Percentiles rank a stretch among this genome's conserved stretches.
Conservation (phyloP, 352 stramenopile species). For the Phytophthora sansomeana region DNA sequence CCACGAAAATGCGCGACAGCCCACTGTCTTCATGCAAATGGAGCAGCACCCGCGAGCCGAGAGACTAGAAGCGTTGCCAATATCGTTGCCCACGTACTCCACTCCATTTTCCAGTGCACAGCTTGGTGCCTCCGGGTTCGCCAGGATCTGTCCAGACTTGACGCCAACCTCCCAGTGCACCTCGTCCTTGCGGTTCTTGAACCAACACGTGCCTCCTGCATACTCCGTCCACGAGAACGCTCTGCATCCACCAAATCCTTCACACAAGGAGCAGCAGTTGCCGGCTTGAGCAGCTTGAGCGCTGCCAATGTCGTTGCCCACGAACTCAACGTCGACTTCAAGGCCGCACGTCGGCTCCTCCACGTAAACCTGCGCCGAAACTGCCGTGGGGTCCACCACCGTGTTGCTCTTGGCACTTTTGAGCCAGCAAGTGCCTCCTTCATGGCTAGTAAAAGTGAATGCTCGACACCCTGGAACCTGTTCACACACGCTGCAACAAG, state of each 20-base stretch:
- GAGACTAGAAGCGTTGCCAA: conserved; percentile 22
- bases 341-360: conserved; percentile 37
- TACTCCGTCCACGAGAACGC: conserved; percentile 62
- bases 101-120: conserved; percentile 39
- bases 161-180: conserved; percentile 21
- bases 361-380: conserved; percentile 19
- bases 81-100: conserved; percentile 34
- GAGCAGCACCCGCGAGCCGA: conserved; percentile 39
- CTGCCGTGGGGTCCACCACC: conserved; percentile 16
- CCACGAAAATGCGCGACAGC: conserved; percentile 61
- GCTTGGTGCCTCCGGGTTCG: conserved; percentile 27
- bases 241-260: conserved; percentile 37
- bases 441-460: conserved; percentile 39
- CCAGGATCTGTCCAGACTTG: conserved; percentile 28
- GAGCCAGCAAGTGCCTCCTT: conserved; percentile 42
- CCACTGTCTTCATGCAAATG: conserved; percentile 32
- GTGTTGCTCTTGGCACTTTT: conserved; percentile 43
- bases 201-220: conserved; percentile 62
- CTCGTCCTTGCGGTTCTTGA: conserved; percentile 48
- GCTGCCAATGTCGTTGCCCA: conserved; percentile 43
- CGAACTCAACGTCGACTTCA: conserved; percentile 34
- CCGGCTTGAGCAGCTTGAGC: conserved; percentile 12
- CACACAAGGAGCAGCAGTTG: conserved; percentile 36
- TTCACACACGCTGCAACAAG: conserved; percentile 35
- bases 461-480: conserved; percentile 42